A percentile compares a stretch with the other conserved stretches of the same genome.
phyloP scores from a whole-genome alignment of 2,329 filamentous ascomycete species.

The Diaporthe citrichinensis region DNA sequence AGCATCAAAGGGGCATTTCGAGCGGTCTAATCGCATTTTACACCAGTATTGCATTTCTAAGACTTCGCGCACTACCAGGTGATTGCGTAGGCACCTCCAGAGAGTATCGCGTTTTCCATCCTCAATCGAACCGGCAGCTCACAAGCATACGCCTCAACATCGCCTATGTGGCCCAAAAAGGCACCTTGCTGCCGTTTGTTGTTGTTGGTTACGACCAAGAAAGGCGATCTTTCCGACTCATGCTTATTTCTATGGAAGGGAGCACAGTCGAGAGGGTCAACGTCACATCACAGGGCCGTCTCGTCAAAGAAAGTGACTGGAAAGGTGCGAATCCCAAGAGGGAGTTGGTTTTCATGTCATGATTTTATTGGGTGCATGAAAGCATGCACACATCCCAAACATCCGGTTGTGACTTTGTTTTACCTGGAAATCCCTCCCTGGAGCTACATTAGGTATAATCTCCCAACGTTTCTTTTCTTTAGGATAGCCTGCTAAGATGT shows the following conservation, averaged over 20 bases:
- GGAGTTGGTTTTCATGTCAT: constrained; percentile 16
- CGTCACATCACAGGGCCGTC: neutral
- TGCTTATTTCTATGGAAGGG: neutral
- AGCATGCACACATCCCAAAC: neutral
- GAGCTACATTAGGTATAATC: neutral
- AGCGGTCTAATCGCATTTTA: neutral
- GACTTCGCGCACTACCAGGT: neutral
- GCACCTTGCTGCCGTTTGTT: neutral
- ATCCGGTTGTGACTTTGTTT: neutral
- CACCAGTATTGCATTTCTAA: neutral
- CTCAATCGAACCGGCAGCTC: neutral
- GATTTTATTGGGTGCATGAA: too few relatives aligned
- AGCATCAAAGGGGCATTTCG: fast-evolving
- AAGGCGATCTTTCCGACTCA: neutral
- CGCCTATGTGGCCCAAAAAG: neutral
- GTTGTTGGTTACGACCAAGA: neutral
- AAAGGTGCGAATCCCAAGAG: neutral
- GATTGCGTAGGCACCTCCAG: neutral
- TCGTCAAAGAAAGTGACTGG: constrained; percentile 8
- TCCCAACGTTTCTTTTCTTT: too few relatives aligned
- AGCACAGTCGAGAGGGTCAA: constrained; percentile 6
- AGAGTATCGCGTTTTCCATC: constrained; percentile 7
- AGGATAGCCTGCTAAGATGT: neutral
- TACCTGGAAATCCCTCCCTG: fast-evolving
- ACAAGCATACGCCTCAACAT: constrained; percentile 12